A percentile compares a stretch with the other conserved stretches of the same genome.
Evolutionary conservation across 352 stramenopile genomes (phyloP).

Genomic region (Globisporangium emineosum): DNA sequence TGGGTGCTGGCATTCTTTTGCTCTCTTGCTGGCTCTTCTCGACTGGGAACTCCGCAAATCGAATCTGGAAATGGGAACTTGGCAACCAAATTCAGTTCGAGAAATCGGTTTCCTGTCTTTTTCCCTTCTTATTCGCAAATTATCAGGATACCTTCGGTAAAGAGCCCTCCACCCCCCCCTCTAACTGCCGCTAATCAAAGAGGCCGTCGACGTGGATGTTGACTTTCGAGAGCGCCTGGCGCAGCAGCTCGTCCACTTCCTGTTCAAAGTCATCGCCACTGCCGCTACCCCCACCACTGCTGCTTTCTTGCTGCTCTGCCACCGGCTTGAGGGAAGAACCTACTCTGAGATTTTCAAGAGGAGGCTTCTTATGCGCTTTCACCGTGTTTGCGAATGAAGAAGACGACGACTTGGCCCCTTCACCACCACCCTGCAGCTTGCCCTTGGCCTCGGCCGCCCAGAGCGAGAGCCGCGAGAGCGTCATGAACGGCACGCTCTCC

Average conservation of each 20-base stretch:
- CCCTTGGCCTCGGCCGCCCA: constrained; percentile 58
- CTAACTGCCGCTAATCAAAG: too few relatives aligned
- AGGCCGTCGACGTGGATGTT: constrained; percentile 39
- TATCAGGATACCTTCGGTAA: too few relatives aligned
- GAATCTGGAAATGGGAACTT: too few relatives aligned
- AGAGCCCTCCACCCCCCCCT: too few relatives aligned
- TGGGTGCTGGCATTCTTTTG: too few relatives aligned
- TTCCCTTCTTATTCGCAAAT: too few relatives aligned
- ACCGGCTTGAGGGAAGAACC: not conserved
- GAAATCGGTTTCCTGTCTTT: too few relatives aligned
- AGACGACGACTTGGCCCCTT: not conserved
- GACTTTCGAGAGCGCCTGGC: constrained; percentile 47
- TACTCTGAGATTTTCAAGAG: not conserved
- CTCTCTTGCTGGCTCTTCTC: too few relatives aligned
- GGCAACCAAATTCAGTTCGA: too few relatives aligned
- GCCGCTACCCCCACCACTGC: not conserved
- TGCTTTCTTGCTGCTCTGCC: constrained; percentile 9
- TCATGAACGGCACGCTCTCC: constrained; percentile 63
- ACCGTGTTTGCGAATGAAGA: not conserved
- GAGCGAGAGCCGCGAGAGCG: constrained; percentile 47
- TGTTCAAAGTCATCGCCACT: constrained; percentile 34
- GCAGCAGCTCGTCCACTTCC: constrained; percentile 38
- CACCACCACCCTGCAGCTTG: constrained; percentile 29
- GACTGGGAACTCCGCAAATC: too few relatives aligned
- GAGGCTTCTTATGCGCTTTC: not conserved